A percentile compares a stretch with the other conserved stretches of the same genome.
Conservation (phyloP, 1,284 basidiomycete species). For the Cryptococcus hybrid region DNA sequence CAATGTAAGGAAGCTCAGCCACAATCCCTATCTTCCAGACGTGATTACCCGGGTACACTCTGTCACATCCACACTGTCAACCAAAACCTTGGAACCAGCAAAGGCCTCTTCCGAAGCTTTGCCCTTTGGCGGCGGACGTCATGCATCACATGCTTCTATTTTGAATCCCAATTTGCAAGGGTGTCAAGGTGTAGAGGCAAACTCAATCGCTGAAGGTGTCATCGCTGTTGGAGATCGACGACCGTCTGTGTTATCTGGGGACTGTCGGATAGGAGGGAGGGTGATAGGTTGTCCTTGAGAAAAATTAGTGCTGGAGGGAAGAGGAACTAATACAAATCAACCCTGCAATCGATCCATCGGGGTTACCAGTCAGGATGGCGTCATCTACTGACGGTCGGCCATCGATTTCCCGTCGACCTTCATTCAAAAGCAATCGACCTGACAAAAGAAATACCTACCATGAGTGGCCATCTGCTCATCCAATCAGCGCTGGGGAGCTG, state of each 20-base stretch:
- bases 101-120: slow-evolving; percentile 7
- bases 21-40: slow-evolving; percentile 15
- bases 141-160: background rate
- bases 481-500: slow-evolving; percentile 3
- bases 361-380: background rate
- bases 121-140: slow-evolving; percentile 3
- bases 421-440: background rate
- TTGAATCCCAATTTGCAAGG: background rate
- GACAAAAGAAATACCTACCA: background rate
- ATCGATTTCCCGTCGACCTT: background rate
- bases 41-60: slow-evolving; percentile 22
- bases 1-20: slow-evolving; percentile 19
- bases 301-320: slow-evolving; percentile 12
- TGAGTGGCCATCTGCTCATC: slow-evolving; percentile 4
- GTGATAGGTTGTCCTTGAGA: slow-evolving; percentile 6
- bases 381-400: background rate
- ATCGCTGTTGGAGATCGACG: slow-evolving; percentile 8
- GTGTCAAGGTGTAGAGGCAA: background rate
- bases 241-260: slow-evolving; percentile 11
- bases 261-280: background rate
- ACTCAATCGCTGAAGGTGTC: background rate
- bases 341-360: background rate
- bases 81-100: background rate
- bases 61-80: slow-evolving; percentile 15
- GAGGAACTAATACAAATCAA: slow-evolving; percentile 11